phyloP scores from a whole-genome alignment of 139 green algal species.

The Bryopsis sp. region DNA sequence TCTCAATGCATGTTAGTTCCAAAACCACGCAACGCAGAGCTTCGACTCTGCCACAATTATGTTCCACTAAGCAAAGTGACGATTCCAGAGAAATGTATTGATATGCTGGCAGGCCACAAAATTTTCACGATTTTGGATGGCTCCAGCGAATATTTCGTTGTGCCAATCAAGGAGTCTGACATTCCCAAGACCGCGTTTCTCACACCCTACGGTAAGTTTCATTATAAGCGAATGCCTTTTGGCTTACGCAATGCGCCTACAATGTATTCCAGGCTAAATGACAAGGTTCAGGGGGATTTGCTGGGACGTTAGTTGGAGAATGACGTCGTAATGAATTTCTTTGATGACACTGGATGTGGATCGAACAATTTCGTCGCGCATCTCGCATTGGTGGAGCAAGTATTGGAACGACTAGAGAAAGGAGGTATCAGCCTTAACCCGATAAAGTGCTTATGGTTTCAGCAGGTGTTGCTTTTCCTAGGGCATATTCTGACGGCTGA shows the following conservation, averaged over 20 bases:
- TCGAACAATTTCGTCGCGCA: not conserved
- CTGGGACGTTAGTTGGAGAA: not conserved
- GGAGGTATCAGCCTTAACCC: not conserved
- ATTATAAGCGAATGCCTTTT: conserved; percentile 6
- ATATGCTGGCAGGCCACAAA: not conserved
- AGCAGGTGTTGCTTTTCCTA: not conserved
- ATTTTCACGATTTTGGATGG: not conserved
- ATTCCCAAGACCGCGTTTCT: conserved; percentile 9
- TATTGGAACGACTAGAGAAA: not conserved
- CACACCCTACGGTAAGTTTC: conserved; percentile 14
- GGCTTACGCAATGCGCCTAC: not conserved
- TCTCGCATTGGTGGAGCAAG: not conserved
- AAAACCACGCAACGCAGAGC: not conserved
- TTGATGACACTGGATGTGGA: not conserved
- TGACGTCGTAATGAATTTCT: not conserved
- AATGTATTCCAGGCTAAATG: not conserved
- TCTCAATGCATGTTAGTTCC: not conserved
- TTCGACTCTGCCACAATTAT: not conserved
- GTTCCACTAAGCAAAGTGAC: not conserved
- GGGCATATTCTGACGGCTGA: not conserved
- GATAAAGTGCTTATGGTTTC: not conserved
- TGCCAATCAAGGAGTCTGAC: not conserved
- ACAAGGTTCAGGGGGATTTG: not conserved
- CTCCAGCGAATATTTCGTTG: not conserved
- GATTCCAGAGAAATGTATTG: not conserved